Base-by-base conservation (phyloP, 169 alveolate species). In the Eimeria acervulina region DNA sequence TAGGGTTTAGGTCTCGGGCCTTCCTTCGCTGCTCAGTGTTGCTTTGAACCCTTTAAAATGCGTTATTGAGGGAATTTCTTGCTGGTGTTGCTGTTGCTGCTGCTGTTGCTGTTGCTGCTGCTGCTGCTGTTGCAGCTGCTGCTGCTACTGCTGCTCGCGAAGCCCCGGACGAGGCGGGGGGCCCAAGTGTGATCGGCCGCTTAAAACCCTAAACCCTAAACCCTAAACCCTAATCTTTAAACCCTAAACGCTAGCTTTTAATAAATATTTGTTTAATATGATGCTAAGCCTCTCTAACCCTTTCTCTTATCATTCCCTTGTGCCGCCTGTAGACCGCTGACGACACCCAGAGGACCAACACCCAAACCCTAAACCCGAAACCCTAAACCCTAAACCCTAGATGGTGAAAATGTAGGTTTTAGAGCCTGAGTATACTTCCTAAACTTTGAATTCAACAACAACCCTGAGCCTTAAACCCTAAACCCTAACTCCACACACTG, bases 51-150 rank as follows among this genome's bases (percentile, higher is more conserved):
- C 51, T 5, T 3, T 5, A n/a, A 15, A 63, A 17, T n/a, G n/a
- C n/a, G n/a, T 17, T 28, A 28, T 36, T 72, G 15, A 38, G 2
- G 8, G 6, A 33, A 36, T 42, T 7, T 3, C n/a, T 4, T 33
- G 5, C 8, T 63, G 5, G 74, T n/a, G 33, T 8, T 23, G 74
- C 26, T n/a, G 36, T 21, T 63, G 74, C 74, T 63, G 74, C 74
- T 63, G 74, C 74, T 63, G 74, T n/a, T 63, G 84, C 23, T 28
- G n/a, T 21, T 33, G 84, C 42, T 38, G 51, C 55, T 38, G 84
- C 51, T 72, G 42, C 12, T 72, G 84, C 23, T 28, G n/a, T 21
- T 33, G 84, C 42, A 6, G 51, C 55, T 38, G 84, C 51, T 72
- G 42, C 51, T 12, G 84, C 51, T 5, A 10, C 84, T 28, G 42